Conservation (phyloP, 352 stramenopile genomes). For the Peronospora farinosa region DNA sequence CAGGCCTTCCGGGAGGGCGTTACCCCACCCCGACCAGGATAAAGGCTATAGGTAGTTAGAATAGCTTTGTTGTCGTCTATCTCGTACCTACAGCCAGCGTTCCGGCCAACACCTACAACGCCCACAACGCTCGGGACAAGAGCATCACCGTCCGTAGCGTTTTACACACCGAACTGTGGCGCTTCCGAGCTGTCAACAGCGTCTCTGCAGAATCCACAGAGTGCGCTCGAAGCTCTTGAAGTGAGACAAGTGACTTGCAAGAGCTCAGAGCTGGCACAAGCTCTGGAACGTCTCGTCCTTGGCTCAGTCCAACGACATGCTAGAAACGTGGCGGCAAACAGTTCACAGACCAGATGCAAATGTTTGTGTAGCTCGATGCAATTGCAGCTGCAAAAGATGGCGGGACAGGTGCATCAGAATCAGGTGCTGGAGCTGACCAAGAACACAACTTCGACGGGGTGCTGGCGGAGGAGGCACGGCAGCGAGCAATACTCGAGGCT, state of each 20-base stretch:
- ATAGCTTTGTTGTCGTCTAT: conserved; percentile 59
- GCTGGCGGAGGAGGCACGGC: conserved; percentile 50
- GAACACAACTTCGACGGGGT: conserved; percentile 19
- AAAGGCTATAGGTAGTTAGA: too few species aligned
- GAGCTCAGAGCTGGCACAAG: conserved; percentile 49
- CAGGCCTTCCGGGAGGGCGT: too few species aligned
- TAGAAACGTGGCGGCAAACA: conserved; percentile 10
- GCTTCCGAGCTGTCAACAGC: conserved; percentile 12
- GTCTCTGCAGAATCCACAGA: conserved; percentile 3
- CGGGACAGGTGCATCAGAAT: conserved; percentile 39
- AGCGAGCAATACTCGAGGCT: conserved; percentile 51
- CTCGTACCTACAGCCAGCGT: conserved; percentile 51
- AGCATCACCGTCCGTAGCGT: conserved; percentile 1
- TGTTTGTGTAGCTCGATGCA: conserved; percentile 43
- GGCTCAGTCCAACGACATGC: conserved; percentile 22
- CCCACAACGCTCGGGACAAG: conserved; percentile 5
- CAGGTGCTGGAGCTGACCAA: conserved; percentile 36
- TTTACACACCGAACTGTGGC: conserved; percentile 14
- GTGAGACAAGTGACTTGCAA: conserved; percentile 40
- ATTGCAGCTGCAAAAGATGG: conserved; percentile 49
- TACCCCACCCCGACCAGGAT: too few species aligned
- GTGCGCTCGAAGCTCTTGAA: neutral
- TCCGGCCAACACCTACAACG: conserved; percentile 15
- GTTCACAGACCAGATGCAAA: conserved; percentile 3
- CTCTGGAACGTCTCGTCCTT: conserved; percentile 49